A percentile compares a stretch with the other conserved stretches of the same genome.
Evolutionary conservation across 2,329 filamentous ascomycete species (phyloP).

Genomic region (Pseudogymnoascus sp.): DNA sequence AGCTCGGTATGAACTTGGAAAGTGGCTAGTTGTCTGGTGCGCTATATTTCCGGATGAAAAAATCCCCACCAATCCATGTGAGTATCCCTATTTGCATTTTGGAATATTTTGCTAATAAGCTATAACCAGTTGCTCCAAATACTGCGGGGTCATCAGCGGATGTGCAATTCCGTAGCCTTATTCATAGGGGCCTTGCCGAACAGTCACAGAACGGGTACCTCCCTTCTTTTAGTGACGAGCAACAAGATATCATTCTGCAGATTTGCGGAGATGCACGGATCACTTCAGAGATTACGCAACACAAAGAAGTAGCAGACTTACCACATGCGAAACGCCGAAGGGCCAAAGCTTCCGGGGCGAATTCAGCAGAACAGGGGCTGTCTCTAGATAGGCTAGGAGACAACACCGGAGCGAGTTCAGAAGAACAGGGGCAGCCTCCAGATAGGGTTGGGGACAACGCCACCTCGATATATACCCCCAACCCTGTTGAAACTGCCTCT

Average conservation of each 20-base stretch:
- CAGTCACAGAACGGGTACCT: neutral
- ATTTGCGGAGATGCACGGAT: neutral
- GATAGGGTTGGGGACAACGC: no score
- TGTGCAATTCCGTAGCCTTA: neutral
- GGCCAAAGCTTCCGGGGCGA: no score
- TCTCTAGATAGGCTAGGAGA: no score
- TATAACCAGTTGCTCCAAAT: neutral
- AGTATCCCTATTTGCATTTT: neutral
- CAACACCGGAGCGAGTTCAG: no score
- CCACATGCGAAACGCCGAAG: no score
- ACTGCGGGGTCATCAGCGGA: neutral
- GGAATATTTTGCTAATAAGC: neutral
- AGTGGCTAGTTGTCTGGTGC: neutral
- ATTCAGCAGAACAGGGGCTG: no score
- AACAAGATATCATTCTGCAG: neutral
- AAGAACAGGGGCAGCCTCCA: no score
- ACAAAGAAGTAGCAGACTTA: neutral
- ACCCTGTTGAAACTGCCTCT: no score
- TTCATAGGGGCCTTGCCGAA: neutral
- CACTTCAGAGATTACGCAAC: no score
- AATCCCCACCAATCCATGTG: neutral
- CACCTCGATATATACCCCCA: no score
- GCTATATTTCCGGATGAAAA: neutral
- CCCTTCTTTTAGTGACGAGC: no score
- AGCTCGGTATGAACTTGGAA: neutral